Percentiles rank a stretch among this genome's conserved stretches.
Conservation (phyloP, 2,329 filamentous ascomycete genomes). For the Colletotrichum liaoningense region DNA sequence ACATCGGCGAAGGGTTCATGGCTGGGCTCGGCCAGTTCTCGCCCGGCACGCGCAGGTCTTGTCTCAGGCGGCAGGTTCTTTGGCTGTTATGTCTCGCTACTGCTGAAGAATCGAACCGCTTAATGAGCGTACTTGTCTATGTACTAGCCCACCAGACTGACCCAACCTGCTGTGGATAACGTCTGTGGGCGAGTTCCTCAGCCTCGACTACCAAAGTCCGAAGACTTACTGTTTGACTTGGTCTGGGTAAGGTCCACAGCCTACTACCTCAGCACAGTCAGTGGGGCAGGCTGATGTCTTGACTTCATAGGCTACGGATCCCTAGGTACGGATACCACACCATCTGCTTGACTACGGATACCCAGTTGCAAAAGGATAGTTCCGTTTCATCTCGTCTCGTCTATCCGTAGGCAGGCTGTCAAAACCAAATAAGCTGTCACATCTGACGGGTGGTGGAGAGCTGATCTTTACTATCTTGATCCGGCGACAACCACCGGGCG, state of each 20-base stretch:
- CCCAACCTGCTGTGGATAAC: background rate
- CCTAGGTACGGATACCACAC: too few species aligned
- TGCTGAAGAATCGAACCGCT: background rate
- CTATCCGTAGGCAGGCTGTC: background rate
- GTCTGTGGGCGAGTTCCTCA: background rate
- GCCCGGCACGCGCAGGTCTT: background rate
- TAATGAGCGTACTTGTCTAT: background rate
- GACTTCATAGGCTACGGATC: background rate
- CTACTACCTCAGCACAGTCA: background rate
- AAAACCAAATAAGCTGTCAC: slow-evolving; percentile 11
- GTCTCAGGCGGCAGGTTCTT: background rate
- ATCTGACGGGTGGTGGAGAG: slow-evolving; percentile 4
- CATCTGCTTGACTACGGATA: background rate
- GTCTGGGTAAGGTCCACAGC: background rate
- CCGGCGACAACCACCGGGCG: background rate
- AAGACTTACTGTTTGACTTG: background rate
- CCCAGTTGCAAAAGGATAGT: background rate
- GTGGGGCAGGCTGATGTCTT: background rate
- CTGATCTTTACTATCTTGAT: background rate
- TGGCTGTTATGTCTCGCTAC: background rate
- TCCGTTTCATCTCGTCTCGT: slow-evolving; percentile 18
- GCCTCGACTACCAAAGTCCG: background rate
- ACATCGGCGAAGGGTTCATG: background rate
- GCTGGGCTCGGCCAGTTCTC: background rate
- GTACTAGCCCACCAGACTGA: background rate